phyloP scores from a whole-genome alignment of 1,139 yeast genomes.

The Blastobotrys indianensis region DNA sequence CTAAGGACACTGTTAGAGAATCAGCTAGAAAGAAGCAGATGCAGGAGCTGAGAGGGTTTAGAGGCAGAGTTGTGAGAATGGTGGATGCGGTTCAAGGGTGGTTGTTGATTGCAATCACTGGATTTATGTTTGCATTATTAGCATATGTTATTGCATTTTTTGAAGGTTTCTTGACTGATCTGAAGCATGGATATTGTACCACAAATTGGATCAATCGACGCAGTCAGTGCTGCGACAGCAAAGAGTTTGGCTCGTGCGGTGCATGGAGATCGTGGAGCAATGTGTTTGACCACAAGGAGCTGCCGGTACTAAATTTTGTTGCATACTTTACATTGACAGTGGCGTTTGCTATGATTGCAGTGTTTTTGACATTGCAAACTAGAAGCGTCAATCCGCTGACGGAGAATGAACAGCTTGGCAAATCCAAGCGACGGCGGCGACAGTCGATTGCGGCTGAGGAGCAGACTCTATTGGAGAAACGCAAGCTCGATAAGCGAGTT shows the following conservation, averaged over 20 bases:
- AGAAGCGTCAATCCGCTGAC: conserved; percentile 36
- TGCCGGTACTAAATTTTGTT: conserved; percentile 33
- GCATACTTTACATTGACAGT: conserved; percentile 42
- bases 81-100: conserved; percentile 41
- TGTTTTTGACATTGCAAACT: conserved; percentile 45
- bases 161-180: conserved; percentile 48
- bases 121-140: conserved; percentile 45
- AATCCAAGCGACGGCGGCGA: background rate
- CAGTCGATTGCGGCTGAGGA: conserved; percentile 3
- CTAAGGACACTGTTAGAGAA: conserved; percentile 46
- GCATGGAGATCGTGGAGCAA: conserved; percentile 49
- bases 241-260: conserved; percentile 30
- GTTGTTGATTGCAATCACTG: conserved; percentile 47
- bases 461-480: conserved; percentile 3
- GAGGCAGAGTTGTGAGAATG: conserved; percentile 32
- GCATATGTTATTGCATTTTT: conserved; percentile 49
- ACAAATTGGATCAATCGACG: conserved; percentile 45
- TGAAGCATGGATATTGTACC: conserved; percentile 51
- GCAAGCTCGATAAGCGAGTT: conserved; percentile 19
- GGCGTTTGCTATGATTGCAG: conserved; percentile 43
- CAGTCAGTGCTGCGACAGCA: conserved; percentile 40
- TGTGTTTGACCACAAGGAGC: conserved; percentile 6
- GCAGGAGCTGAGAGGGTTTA: conserved; percentile 32
- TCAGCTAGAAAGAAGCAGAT: conserved; percentile 44
- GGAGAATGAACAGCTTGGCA: conserved; percentile 7